Evolutionary conservation across 768 basidiomycete species (phyloP).

Genomic region (Strobilomyces dryophilus): DNA sequence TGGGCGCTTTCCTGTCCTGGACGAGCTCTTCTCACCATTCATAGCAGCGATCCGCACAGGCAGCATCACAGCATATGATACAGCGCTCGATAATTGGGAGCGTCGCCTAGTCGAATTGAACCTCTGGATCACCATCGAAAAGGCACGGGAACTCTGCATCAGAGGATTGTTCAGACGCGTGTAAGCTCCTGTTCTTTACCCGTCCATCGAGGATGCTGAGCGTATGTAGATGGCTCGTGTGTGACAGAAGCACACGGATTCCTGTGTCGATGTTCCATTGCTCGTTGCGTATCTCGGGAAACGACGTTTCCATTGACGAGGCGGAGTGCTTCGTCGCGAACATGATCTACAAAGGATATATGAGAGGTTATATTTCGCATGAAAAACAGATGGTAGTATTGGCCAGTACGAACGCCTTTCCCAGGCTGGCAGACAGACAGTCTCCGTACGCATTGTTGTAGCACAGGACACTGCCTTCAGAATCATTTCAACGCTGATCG

Average conservation of each 20-base stretch:
- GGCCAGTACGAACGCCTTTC: constrained; percentile 76
- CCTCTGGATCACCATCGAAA: constrained; percentile 82
- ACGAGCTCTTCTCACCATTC: constrained; percentile 77
- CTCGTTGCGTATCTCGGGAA: constrained; percentile 68
- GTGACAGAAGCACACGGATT: constrained; percentile 70
- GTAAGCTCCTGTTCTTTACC: constrained; percentile 39
- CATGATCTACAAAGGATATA: constrained; percentile 90
- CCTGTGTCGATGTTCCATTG: constrained; percentile 77
- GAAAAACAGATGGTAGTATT: constrained; percentile 93
- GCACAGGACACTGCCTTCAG: not conserved
- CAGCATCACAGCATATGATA: constrained; percentile 77
- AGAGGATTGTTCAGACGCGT: constrained; percentile 76
- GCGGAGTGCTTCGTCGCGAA: constrained; percentile 93
- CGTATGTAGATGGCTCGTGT: constrained; percentile 68
- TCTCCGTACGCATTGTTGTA: constrained; percentile 41
- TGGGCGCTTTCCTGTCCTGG: constrained; percentile 65
- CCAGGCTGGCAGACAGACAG: constrained; percentile 60
- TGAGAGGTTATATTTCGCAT: constrained; percentile 96
- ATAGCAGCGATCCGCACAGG: constrained; percentile 72
- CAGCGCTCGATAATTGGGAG: constrained; percentile 68
- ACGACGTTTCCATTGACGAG: constrained; percentile 70
- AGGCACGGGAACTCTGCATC: constrained; percentile 82
- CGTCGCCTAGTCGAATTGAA: constrained; percentile 79
- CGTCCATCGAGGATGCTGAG: not conserved
- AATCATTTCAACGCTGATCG: not conserved